Base-by-base conservation (phyloP, 2,329 filamentous ascomycete species). In the Aspergillus terreus region DNA sequence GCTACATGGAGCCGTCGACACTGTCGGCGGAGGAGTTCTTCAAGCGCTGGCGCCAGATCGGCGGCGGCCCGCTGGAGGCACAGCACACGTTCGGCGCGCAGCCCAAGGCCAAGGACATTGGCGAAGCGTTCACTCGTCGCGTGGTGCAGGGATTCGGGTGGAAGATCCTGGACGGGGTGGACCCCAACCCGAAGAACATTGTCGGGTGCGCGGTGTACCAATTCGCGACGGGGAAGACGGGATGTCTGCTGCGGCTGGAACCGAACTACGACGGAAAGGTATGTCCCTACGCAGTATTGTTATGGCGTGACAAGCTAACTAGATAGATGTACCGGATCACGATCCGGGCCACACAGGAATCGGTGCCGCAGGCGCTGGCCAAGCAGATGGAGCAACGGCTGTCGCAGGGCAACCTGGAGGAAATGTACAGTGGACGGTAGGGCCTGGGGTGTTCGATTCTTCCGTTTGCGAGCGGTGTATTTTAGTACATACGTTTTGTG, bases 41-140 rank as follows among this genome's bases (percentile, higher is more conserved):
- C 82, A 96, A 95, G 78, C 82, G 95, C 47, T 99, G 94, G 94
- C 95, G 96, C 78, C 94, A 99, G 74, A 97, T 99, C 62, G 94
- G 94, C 11, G 90, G 88, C 4, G 83, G 84, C 1, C 86, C 92
- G 1, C 83, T 95, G 27, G 95, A 99, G 71, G 86, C 89, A 0
- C 94, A 99, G 69, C 82, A 82, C 44, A 90, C 97, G 30, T 95
- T 99, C 70, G 84, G 86, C 0, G 69, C 92, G 10, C 72, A 76
- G 1, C 79, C 78, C 25, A 79, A 81, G 50, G 79, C 78, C 14
- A 77, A 82, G 52, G 85, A 86, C 57, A 82, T 95, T 56, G 87
- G 80, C 53, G 83, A 88, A 52, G 73, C 76, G 2, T 91, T 89
- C 60, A 86, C 95, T 42, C 77, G 85, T 46, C 82, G 80, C 58